These are phyloP conservation scores for Senna tora DNA, from an alignment of 306 rosid species.

Conservation along the genomic window DNA sequence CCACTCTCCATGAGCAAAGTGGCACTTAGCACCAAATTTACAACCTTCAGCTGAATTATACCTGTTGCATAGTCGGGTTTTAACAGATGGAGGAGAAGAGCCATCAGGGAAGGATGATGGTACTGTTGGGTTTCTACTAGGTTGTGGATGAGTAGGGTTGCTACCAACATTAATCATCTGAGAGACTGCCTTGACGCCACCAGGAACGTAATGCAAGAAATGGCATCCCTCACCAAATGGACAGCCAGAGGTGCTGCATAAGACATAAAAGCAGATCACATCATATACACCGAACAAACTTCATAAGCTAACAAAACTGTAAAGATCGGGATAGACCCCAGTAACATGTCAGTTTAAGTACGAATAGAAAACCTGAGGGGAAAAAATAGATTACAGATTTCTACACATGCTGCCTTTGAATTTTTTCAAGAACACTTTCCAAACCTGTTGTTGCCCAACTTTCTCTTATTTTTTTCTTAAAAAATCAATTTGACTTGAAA, in stretches of 20 bases:
- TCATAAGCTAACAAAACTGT: conserved; percentile 3
- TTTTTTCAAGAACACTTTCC: neutral
- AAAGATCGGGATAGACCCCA: neutral
- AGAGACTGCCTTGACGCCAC: conserved; percentile 76
- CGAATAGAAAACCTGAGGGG: neutral
- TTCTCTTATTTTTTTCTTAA: neutral
- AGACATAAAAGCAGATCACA: conserved; percentile 27
- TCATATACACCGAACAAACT: conserved; percentile 28
- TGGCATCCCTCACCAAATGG: conserved; percentile 95
- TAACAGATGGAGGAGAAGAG: conserved; percentile 73
- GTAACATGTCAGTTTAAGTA: neutral
- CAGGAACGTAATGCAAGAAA: conserved; percentile 84
- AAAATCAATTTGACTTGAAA: neutral
- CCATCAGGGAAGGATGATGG: conserved; percentile 79
- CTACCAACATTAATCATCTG: conserved; percentile 65
- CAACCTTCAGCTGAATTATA: conserved; percentile 81
- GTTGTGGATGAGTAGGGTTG: conserved; percentile 55
- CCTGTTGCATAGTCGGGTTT: conserved; percentile 84
- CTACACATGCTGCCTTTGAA: neutral
- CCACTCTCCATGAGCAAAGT: conserved; percentile 63
- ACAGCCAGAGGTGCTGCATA: conserved; percentile 90
- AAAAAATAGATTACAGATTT: neutral
- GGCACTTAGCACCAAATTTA: conserved; percentile 88
- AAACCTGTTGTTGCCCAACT: neutral
- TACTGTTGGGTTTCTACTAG: conserved; percentile 50